Evolutionary conservation across 257 asterid genomes (phyloP).

Genomic region (Nicotiana undulata): DNA sequence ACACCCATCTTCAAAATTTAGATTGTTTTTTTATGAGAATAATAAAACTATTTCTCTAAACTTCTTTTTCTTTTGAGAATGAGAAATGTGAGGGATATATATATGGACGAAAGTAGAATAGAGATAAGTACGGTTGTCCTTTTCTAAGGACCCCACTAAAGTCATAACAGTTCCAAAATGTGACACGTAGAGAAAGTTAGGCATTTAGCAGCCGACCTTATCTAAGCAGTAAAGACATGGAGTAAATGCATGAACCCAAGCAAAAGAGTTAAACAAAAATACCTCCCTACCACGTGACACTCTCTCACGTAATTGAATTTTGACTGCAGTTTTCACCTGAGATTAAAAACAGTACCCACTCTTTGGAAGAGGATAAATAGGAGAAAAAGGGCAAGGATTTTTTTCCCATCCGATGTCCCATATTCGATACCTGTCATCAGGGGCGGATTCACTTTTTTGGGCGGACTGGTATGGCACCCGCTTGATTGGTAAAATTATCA

Average conservation of each 20-base stretch:
- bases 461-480: no score
- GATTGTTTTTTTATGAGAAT: background rate
- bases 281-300: slow-evolving; percentile 9
- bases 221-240: slow-evolving; percentile 12
- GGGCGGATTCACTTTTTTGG: no score
- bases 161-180: slow-evolving; percentile 25
- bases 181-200: slow-evolving; percentile 49
- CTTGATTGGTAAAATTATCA: no score
- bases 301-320: background rate
- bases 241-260: slow-evolving; percentile 44
- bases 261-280: background rate
- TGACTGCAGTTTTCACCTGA: background rate
- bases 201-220: slow-evolving; percentile 50
- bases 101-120: slow-evolving; percentile 16
- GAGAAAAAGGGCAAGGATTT: no score
- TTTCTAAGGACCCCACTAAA: slow-evolving; percentile 33
- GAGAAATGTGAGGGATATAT: slow-evolving; percentile 19
- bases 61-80: background rate
- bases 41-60: background rate
- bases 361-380: background rate
- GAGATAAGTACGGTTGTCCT: slow-evolving; percentile 52
- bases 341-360: background rate
- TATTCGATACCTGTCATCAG: no score
- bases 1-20: slow-evolving; percentile 38
- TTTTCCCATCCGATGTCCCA: no score